Base-by-base conservation (phyloP, 805 yeast genomes). In the Saccharomyces jurei region DNA sequence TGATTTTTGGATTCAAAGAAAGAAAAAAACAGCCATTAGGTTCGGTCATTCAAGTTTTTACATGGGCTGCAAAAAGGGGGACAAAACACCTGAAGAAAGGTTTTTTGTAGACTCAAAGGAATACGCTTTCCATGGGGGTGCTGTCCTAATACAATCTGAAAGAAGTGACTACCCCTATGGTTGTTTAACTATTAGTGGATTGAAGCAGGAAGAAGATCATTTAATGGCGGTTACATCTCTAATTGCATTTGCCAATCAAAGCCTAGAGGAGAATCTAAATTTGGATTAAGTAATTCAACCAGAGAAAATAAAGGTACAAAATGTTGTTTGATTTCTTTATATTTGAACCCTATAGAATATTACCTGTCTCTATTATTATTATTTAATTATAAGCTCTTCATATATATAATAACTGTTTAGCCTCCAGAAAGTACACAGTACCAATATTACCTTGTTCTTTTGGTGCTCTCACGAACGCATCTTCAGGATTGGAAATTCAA, bases 101-200 rank as follows among this genome's bases (percentile, higher is more conserved):
- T 66, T 67, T 46, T 75, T 71, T 52, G 66, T 79, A 21, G 73
- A 75, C 29, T 68, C 75, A 9, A 60, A 59, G 21, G 80, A 77
- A 11, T 81, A 73, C 59, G 81, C 82, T 9, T 66, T 73, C 30
- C 82, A 79, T 58, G 86, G 86, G 26, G 86, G 86, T 52, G 75
- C 79, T 32, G 74, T 81, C 50, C 84, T 84, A 10, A 67, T 81
- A 31, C 72, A 72, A 55, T 59, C 77, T 21, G 53, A 53, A 2
- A 59, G 61, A 25, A 63, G 64, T 25, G 68, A 69, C 28, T 63
- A 68, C 47, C 69, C 77, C 13, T 63, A 78, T 22, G 86, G 79
- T 8, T 74, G 80, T 1, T 67, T 81, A 48, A 79, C 84, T 3
- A 71, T 81, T 47, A 79, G 83, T 64, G 86, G 86, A 0, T 72